phyloP scores from a whole-genome alignment of 192 early-diverging fungal genomes.

The Mortierella claussenii region DNA sequence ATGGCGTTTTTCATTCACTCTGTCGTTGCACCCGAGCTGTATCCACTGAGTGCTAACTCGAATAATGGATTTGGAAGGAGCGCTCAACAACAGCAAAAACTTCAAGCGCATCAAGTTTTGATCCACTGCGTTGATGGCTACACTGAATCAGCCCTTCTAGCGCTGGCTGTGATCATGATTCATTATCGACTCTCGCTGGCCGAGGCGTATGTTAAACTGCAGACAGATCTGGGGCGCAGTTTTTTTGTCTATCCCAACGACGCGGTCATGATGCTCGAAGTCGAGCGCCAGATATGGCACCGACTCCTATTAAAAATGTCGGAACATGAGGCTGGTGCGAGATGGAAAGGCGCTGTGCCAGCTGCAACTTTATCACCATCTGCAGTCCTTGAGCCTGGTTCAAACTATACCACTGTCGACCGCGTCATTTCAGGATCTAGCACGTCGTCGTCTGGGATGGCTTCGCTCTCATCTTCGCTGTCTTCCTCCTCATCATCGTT shows the following conservation, averaged over 20 bases:
- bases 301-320: conserved; percentile 8
- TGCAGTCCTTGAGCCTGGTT: not conserved
- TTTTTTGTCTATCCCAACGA: conserved; percentile 69
- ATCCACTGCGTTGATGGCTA: conserved; percentile 71
- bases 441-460: conserved; percentile 13
- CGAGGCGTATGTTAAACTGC: conserved; percentile 63
- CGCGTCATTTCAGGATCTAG: not conserved
- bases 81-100: conserved; percentile 8
- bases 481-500: conserved; percentile 39
- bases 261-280: conserved; percentile 52
- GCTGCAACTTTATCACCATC: not conserved
- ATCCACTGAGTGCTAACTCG: conserved; percentile 2
- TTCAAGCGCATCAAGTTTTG: conserved; percentile 55
- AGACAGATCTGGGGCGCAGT: conserved; percentile 57
- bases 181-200: conserved; percentile 56
- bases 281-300: conserved; percentile 56
- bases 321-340: not conserved
- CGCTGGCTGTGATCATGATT: conserved; percentile 62
- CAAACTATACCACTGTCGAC: no score
- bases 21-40: conserved; percentile 14
- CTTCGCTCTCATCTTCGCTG: conserved; percentile 22
- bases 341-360: not conserved
- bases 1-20: conserved; percentile 45
- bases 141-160: conserved; percentile 63
- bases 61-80: conserved; percentile 46